These are phyloP conservation scores for Fusarium palustre DNA, from an alignment of 2,329 filamentous ascomycete genomes.

Conservation along the genomic window DNA sequence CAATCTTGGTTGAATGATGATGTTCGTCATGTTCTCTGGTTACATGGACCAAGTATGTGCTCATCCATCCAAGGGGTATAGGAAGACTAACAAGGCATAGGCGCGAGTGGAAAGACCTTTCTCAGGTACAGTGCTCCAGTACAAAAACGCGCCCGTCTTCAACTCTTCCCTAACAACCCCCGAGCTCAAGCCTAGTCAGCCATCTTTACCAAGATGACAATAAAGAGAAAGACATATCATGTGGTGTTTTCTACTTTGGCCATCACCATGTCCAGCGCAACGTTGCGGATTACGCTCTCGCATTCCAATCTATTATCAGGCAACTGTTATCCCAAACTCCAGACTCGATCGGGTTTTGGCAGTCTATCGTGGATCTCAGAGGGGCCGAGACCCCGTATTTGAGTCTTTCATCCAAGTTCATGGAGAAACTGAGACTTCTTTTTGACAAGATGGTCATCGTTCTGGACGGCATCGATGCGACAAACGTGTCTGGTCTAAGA, in stretches of 20 bases:
- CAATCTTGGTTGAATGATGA: background rate
- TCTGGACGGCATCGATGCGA: background rate
- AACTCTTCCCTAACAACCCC: background rate
- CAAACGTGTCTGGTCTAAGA: background rate
- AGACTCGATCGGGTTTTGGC: too few relatives aligned
- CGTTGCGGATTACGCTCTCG: background rate
- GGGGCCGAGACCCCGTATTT: too few relatives aligned
- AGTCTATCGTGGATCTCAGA: too few relatives aligned
- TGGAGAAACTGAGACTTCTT: too few relatives aligned
- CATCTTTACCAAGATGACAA: background rate
- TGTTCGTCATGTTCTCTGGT: background rate
- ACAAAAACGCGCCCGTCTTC: background rate
- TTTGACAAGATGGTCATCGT: too few relatives aligned
- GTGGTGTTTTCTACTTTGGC: background rate
- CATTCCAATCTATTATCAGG: background rate
- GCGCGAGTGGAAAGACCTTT: slow-evolving; percentile 16
- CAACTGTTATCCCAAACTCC: background rate
- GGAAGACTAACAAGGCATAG: background rate
- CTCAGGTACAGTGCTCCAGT: background rate
- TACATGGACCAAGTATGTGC: background rate
- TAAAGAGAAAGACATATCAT: background rate
- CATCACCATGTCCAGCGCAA: background rate
- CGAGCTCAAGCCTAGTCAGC: background rate
- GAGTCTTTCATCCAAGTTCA: rapidly evolving
- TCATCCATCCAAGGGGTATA: rapidly evolving